Base-by-base conservation (phyloP, 345 rosid genomes). In the Murraya paniculata region DNA sequence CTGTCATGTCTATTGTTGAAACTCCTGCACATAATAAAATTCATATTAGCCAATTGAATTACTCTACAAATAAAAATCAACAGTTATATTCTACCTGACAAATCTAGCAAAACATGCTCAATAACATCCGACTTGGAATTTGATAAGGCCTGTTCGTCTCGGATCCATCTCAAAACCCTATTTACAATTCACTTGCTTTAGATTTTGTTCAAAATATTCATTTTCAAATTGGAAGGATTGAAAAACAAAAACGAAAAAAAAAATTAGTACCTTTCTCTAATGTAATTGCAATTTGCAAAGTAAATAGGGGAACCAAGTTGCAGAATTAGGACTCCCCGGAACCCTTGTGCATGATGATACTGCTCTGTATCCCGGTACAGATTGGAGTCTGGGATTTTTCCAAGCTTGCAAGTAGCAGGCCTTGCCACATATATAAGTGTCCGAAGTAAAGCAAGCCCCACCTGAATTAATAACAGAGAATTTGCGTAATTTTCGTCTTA, bases 301-400 rank as follows among this genome's bases (percentile, higher is more conserved):
- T 92, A 95, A 77, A 95, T 79, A 13, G 99, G 99, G 50, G 99
- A 95, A 22, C 99, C 98, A 33, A 93, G 73, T 67, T 95, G 94
- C 18, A 95, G 86, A 84, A 88, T 77, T 27, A 95, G 81, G 68
- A 86, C 75, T 48, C 97, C 94, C 9, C 88, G 85, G 58, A 73
- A 60, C 16, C 70, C 85, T 0, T 83, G 76, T 1, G 88, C 81
- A 0, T n/a, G 79, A 7, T 94, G 91, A 69, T 95, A 93, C 38
- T 95, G 99, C 72, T 91, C 93, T 0, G 75, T 70, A 85, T 93
- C 99, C 1, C 98, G 84, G 68, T 84, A 93, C 41, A 92, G 24
- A 31, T 25, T 71, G 2, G 94, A 87, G 82, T 88, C 81, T n/a
- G 90, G 85, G 30, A 95, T 56, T 76, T 77, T 86, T 50, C 96